A percentile compares a stretch with the other conserved stretches of the same genome.
Conservation (phyloP, 2,329 filamentous ascomycete species). For the Cadophora sp. region DNA sequence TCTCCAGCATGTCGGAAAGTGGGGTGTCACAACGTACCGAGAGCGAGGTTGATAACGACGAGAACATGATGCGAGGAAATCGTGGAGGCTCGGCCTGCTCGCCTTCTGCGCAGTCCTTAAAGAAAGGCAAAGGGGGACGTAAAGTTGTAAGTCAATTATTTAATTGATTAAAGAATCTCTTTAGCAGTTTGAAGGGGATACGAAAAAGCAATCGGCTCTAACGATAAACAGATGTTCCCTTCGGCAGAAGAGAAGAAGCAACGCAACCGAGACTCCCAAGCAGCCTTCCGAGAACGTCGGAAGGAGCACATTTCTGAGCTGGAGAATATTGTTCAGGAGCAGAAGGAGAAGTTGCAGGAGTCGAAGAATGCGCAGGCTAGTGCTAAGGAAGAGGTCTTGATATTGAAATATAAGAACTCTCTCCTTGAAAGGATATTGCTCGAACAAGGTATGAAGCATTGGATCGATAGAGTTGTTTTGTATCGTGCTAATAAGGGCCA, state of each 20-base stretch:
- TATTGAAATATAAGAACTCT: conserved; percentile 98
- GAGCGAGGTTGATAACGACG: conserved; percentile 16
- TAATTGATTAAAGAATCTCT: background rate
- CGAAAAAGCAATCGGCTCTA: conserved; percentile 4
- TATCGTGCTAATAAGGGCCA: conserved; percentile 47
- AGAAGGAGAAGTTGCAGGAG: conserved; percentile 88
- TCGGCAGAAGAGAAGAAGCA: conserved; percentile 98
- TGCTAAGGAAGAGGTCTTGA: conserved; percentile 93
- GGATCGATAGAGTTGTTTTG: background rate
- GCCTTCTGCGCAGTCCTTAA: conserved; percentile 1
- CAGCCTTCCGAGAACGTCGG: conserved; percentile 90
- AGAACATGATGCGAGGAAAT: conserved; percentile 8
- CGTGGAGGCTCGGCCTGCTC: conserved; percentile 17
- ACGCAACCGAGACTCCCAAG: conserved; percentile 93
- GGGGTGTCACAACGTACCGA: conserved; percentile 9
- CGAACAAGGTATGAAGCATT: conserved; percentile 75
- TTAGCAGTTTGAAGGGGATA: background rate
- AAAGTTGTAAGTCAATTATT: conserved; percentile 28
- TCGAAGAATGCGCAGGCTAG: conserved; percentile 90
- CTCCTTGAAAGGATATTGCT: conserved; percentile 91
- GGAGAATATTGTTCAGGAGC: conserved; percentile 92
- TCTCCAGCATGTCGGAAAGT: conserved; percentile 20
- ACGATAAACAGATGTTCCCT: conserved; percentile 82
- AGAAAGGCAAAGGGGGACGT: conserved; percentile 31
- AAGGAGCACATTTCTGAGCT: conserved; percentile 99